These are phyloP conservation scores for Oryza coarctata DNA, from an alignment of 176 grass and related monocot species.

Conservation along the genomic window DNA sequence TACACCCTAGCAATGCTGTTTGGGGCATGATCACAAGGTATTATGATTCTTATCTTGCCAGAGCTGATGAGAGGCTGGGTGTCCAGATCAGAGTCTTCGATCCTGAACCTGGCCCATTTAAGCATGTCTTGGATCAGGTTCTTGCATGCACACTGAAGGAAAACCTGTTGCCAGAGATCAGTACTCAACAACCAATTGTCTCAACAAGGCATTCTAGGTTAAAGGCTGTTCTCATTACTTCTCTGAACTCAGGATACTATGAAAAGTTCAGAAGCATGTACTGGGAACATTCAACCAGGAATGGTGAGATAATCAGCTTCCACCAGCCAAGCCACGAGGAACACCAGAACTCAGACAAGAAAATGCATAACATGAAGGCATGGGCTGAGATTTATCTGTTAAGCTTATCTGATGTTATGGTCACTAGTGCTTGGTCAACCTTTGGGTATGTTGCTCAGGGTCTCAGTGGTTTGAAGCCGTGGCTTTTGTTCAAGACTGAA, in stretches of 20 bases:
- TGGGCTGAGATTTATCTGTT: constrained; percentile 94
- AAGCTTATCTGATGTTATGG: constrained; percentile 79
- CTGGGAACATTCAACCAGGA: constrained; percentile 73
- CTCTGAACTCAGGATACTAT: constrained; percentile 73
- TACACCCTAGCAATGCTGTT: constrained; percentile 63
- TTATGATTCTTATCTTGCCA: constrained; percentile 71
- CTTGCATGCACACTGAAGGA: constrained; percentile 66
- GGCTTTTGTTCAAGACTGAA: constrained; percentile 74
- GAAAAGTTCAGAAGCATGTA: constrained; percentile 78
- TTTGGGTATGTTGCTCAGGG: constrained; percentile 93
- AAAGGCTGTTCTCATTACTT: constrained; percentile 78
- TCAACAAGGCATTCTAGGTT: constrained; percentile 33
- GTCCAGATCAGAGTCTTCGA: constrained; percentile 91
- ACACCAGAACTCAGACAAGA: constrained; percentile 71
- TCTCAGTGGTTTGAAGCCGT: constrained; percentile 73
- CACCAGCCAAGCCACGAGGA: constrained; percentile 90
- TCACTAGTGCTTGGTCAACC: constrained; percentile 90
- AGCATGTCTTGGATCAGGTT: constrained; percentile 88
- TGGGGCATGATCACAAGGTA: constrained; percentile 77
- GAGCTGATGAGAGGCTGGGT: constrained; percentile 71
- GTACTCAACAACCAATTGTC: constrained; percentile 27
- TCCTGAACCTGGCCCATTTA: constrained; percentile 48
- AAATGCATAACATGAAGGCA: constrained; percentile 83
- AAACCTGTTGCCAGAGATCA: constrained; percentile 57
- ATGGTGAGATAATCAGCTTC: constrained; percentile 69